Base-by-base conservation (phyloP, 176 grass and related monocot genomes). In the Leersia perrieri region DNA sequence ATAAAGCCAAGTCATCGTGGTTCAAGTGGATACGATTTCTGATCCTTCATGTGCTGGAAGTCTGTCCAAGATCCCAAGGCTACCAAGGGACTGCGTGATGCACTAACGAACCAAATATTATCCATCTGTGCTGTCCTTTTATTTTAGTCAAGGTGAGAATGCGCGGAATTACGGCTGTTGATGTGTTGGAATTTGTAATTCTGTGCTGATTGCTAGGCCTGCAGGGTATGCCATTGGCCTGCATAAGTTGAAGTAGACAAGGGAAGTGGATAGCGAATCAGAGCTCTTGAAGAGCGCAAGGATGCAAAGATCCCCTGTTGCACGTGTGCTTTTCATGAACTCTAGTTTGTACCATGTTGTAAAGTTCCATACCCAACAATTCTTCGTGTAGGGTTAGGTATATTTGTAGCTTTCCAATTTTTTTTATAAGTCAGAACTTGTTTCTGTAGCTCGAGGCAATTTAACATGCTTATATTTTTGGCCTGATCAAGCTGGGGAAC, bases 1-100 rank as follows among this genome's bases (percentile, higher is more conserved):
- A 77, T 77, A 77, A 60, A 78, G 73, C 11, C 29, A 33, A 53
- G 31, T 18, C 76, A 75, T 84, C 40, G 44, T 76, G 66, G 66
- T 82, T 64, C 60, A 81, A 49, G 41, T 85, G 33, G 65, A 33
- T 11, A 22, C 33, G 33, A 45, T 82, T 16, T 79, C 35, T 11
- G 44, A 60, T 74, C 60, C 25, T 58, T 61, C 39, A 41, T 42
- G 3, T 57, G 66, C 25, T 85, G 15, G 26, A 47, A 12, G 30
- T 85, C 4, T 58, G 65, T 72, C 60, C 67, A 44, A 81, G 65
- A 82, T 73, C 28, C 57, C 57, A 72, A 14, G 27, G 60, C 68
- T 73, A 33, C 74, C 20, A 44, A 32, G 28, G 20, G 58, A n/a
- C 27, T 23, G 47, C 72, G 57, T 15, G 23, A 73, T 33, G 9